phyloP scores from a whole-genome alignment of 768 basidiomycete genomes.

The Clavulina sp. region DNA sequence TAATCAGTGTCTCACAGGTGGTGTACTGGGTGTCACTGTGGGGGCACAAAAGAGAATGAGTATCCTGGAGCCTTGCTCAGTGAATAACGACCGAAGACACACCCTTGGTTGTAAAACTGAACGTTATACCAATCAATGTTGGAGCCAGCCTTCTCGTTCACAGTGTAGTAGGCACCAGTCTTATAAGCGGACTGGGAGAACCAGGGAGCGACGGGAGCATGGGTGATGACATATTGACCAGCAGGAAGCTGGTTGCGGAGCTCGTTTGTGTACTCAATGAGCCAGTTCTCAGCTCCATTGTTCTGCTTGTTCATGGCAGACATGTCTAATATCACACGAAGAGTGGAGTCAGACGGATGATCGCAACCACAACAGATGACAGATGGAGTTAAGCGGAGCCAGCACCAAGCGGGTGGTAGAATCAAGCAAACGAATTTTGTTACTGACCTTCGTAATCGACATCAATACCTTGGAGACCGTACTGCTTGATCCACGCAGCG shows the following conservation, averaged over 20 bases:
- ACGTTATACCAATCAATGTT: constrained; percentile 11
- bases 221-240: constrained; percentile 7
- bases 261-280: constrained; percentile 6
- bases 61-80: no score
- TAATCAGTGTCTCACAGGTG: constrained; percentile 3
- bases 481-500: constrained; percentile 6
- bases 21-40: constrained; percentile 6
- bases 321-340: no score
- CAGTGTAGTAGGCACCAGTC: constrained; percentile 6
- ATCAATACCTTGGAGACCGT: constrained; percentile 9
- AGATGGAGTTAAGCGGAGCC: background rate
- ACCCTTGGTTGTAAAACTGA: no score
- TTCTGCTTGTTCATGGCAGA: no score
- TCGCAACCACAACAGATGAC: background rate
- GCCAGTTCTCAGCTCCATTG: constrained; percentile 5
- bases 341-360: background rate
- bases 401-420: background rate
- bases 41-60: background rate
- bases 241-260: constrained; percentile 5
- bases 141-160: constrained; percentile 5
- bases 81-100: no score
- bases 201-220: constrained; percentile 11
- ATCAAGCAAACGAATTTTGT: no score
- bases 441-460: constrained; percentile 12
- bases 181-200: constrained; percentile 1